phyloP scores from a whole-genome alignment of 225 moss, liverwort and hornwort genomes.

The Neckera pumila region DNA sequence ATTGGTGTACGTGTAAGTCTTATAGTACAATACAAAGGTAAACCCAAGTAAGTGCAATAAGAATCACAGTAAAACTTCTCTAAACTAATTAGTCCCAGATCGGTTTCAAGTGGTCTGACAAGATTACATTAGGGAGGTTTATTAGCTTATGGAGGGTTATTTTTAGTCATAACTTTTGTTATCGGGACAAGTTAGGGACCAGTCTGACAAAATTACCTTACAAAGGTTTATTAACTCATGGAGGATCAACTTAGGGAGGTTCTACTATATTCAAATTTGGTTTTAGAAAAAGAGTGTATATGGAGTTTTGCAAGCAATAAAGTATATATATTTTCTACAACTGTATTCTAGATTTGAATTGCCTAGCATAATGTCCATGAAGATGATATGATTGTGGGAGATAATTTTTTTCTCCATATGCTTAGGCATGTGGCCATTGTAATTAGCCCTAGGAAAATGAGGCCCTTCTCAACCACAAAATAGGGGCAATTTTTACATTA shows the following conservation, averaged over 20 bases:
- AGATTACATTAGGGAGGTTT: too few relatives aligned
- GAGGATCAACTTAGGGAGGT: too few relatives aligned
- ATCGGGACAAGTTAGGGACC: too few relatives aligned
- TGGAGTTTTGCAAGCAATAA: fast-evolving
- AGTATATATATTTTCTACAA: not conserved
- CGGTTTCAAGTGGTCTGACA: too few relatives aligned
- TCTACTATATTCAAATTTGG: fast-evolving
- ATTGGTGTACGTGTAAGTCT: not conserved
- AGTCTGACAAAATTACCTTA: too few relatives aligned
- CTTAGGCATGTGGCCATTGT: not conserved
- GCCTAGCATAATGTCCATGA: not conserved
- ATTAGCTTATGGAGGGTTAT: too few relatives aligned
- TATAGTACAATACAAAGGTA: not conserved
- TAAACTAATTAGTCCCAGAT: too few relatives aligned
- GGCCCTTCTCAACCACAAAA: not conserved
- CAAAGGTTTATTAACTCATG: too few relatives aligned
- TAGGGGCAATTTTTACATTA: not conserved
- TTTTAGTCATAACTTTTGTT: too few relatives aligned
- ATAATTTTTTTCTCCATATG: not conserved
- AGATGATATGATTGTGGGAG: not conserved
- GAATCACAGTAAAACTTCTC: too few relatives aligned
- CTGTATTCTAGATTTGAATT: fast-evolving
- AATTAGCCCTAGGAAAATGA: not conserved
- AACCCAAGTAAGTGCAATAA: not conserved
- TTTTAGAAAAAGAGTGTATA: fast-evolving